Percentiles rank a stretch among this genome's conserved stretches.
Evolutionary conservation across 768 basidiomycete species (phyloP).

Genomic region (Psilocybe tampanensis): DNA sequence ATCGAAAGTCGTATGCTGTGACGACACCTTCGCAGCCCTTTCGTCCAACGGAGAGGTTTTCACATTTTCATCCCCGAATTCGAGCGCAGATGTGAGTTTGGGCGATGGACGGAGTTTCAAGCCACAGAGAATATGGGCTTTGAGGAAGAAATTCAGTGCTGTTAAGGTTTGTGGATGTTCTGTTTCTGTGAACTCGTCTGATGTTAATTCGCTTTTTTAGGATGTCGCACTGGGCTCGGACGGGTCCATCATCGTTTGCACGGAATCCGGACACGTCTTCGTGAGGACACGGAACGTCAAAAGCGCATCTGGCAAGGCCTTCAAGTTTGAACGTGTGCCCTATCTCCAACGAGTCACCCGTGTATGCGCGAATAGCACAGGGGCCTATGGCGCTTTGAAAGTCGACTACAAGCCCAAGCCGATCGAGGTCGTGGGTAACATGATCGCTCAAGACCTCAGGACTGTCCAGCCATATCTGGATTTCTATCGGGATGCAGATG

Average conservation of each 20-base stretch:
- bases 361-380: conserved; percentile 85
- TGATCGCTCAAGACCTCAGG: conserved; percentile 67
- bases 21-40: conserved; percentile 80
- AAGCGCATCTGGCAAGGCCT: conserved; percentile 43
- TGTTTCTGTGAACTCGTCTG: too few relatives aligned
- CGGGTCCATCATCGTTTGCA: conserved; percentile 89
- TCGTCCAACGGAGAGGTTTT: conserved; percentile 91
- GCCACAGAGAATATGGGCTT: conserved; percentile 90
- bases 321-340: conserved; percentile 81
- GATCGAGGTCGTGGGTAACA: conserved; percentile 57
- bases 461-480: conserved; percentile 63
- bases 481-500: conserved; percentile 17
- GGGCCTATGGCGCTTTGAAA: conserved; percentile 85
- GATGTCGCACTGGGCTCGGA: conserved; percentile 91
- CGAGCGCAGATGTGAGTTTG: conserved; percentile 31
- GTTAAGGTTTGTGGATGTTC: conserved; percentile 55
- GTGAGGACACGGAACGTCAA: conserved; percentile 65
- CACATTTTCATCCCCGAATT: conserved; percentile 59
- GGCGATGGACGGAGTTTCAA: conserved; percentile 48
- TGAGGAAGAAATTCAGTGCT: conserved; percentile 84
- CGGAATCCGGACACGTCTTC: conserved; percentile 93
- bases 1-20: conserved; percentile 77
- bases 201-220: too few relatives aligned
- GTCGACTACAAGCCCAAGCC: conserved; percentile 65
- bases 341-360: conserved; percentile 83